Conservation (phyloP, 257 asterid species). For the Nicotiana otophora region DNA sequence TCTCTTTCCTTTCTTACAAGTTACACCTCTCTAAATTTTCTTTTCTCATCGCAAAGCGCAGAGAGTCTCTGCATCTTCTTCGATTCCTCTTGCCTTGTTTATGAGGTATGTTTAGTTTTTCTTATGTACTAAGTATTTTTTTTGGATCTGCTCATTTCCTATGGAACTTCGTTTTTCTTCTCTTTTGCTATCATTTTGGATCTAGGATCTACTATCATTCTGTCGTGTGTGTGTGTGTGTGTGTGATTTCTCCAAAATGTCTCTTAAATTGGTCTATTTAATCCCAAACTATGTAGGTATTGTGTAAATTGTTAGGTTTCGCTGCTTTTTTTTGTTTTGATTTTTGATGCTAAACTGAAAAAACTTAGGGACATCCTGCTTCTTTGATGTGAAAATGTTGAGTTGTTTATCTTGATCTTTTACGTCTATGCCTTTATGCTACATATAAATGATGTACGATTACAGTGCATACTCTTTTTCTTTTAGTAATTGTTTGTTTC, state of each 20-base stretch:
- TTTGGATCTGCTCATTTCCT: background rate
- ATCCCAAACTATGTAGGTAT: background rate
- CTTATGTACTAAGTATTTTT: background rate
- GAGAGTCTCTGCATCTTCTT: background rate
- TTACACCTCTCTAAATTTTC: background rate
- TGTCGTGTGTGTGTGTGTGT: no score
- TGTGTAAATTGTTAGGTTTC: background rate
- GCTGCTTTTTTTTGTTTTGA: no score
- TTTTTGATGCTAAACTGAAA: no score
- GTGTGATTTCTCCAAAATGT: no score
- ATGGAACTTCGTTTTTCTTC: no score
- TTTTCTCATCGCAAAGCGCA: background rate
- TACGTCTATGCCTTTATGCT: background rate
- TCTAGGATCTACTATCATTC: background rate
- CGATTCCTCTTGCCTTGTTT: background rate
- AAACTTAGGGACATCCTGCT: background rate
- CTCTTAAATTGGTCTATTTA: no score
- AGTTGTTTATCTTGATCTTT: background rate
- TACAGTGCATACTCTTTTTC: background rate
- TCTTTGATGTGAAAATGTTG: background rate
- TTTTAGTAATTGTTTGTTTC: background rate
- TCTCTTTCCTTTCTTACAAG: background rate
- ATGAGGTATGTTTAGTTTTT: background rate
- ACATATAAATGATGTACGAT: background rate
- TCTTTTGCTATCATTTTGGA: background rate